Percentiles rank a stretch among this genome's conserved stretches.
These are phyloP conservation scores for Nicotiana rustica DNA, from an alignment of 305 asterid species.

Conservation along the genomic window DNA sequence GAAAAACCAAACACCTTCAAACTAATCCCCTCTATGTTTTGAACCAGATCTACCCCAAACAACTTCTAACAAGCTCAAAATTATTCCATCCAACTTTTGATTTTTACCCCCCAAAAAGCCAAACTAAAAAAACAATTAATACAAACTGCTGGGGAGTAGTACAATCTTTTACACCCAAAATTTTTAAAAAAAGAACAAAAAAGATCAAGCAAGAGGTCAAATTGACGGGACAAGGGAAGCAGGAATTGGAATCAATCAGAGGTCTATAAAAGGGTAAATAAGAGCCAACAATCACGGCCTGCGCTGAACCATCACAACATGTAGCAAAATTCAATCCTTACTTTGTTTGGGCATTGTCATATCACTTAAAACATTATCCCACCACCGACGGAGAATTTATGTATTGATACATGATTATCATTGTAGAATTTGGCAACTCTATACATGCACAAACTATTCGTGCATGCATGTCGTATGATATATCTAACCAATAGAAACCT, in stretches of 20 bases:
- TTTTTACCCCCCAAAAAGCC: too few relatives aligned
- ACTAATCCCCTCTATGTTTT: neutral
- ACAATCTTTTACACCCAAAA: too few relatives aligned
- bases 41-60: neutral
- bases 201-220: neutral
- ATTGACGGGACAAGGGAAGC: slow-evolving; percentile 4
- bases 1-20: neutral
- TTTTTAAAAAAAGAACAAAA: neutral
- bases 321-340: slow-evolving; percentile 11
- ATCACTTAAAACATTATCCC: neutral
- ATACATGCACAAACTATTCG: neutral
- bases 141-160: neutral
- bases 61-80: neutral
- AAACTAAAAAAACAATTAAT: neutral
- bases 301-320: slow-evolving; percentile 6
- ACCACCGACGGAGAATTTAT: slow-evolving; percentile 32
- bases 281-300: slow-evolving; percentile 29
- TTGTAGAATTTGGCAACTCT: neutral
- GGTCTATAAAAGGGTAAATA: neutral
- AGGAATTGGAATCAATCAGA: neutral
- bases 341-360: slow-evolving; percentile 4
- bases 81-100: neutral
- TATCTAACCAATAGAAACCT: neutral
- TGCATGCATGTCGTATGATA: neutral
- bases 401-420: neutral